Conservation (phyloP, 2,329 filamentous ascomycete species). For the Cryphonectria parasitica region DNA sequence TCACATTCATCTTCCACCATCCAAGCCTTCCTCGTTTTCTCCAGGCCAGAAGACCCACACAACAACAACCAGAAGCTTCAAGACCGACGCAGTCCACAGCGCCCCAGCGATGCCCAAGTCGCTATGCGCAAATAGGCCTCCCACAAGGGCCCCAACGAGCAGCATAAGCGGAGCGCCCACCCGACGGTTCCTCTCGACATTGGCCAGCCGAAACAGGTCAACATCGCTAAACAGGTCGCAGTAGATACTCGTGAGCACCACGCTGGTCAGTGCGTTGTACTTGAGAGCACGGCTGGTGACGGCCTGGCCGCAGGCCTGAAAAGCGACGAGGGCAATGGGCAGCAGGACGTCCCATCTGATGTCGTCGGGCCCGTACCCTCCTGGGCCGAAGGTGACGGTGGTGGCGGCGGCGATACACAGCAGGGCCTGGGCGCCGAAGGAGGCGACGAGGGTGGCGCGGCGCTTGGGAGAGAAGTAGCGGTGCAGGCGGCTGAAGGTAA, state of each 20-base stretch:
- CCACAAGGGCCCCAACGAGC: constrained; percentile 53
- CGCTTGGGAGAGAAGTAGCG: constrained; percentile 62
- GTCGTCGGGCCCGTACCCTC: constrained; percentile 44
- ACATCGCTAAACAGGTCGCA: constrained; percentile 76
- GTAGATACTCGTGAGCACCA: constrained; percentile 81
- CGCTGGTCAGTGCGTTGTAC: constrained; percentile 73
- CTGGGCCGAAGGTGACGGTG: constrained; percentile 55
- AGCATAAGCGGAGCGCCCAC: constrained; percentile 54
- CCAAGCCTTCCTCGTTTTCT: constrained; percentile 43
- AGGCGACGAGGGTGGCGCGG: constrained; percentile 67
- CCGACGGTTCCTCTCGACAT: constrained; percentile 56
- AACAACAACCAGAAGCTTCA: constrained; percentile 61
- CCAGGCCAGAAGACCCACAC: constrained; percentile 66
- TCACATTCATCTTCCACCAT: constrained; percentile 3
- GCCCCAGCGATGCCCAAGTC: constrained; percentile 54
- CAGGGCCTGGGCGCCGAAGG: constrained; percentile 57
- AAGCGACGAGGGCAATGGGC: constrained; percentile 71
- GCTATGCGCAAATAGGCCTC: constrained; percentile 54
- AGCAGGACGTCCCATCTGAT: constrained; percentile 64
- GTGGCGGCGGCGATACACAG: constrained; percentile 56
- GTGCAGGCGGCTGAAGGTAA: constrained; percentile 72
- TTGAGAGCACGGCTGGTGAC: constrained; percentile 73
- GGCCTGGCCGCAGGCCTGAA: constrained; percentile 79
- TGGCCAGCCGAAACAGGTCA: constrained; percentile 48
- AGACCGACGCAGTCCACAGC: constrained; percentile 60